Percentiles rank a stretch among this genome's conserved stretches.
phyloP scores from a whole-genome alignment of 179 eudicot species.

The Amaranthus tricolor region DNA sequence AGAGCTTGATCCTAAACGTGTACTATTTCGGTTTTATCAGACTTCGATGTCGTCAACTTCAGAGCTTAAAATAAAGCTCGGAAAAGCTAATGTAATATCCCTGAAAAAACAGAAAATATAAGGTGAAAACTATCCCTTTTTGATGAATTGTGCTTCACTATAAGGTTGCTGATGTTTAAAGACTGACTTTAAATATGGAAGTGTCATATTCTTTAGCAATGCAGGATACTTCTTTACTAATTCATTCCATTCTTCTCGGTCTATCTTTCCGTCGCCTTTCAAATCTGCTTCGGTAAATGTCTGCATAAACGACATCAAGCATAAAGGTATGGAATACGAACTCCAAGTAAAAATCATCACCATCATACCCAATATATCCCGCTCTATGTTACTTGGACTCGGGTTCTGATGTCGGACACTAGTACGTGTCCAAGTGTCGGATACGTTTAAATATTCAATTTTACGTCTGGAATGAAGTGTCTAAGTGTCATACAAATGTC shows the following conservation, averaged over 20 bases:
- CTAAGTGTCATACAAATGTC: too few relatives aligned
- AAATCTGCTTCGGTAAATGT: conserved; percentile 78
- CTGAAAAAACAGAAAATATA: conserved; percentile 31
- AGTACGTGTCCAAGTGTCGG: too few relatives aligned
- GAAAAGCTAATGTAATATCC: conserved; percentile 85
- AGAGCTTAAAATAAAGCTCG: conserved; percentile 68
- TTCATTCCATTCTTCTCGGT: conserved; percentile 81
- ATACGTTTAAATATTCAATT: too few relatives aligned
- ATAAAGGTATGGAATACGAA: background rate
- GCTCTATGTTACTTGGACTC: too few relatives aligned
- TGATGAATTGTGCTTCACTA: background rate
- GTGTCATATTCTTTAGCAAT: conserved; percentile 90
- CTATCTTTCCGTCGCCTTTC: conserved; percentile 78
- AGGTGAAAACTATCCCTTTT: background rate
- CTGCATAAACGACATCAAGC: conserved; percentile 30
- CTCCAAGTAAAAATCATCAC: background rate
- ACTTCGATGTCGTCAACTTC: conserved; percentile 63
- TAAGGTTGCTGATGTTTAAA: background rate
- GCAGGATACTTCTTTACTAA: conserved; percentile 76
- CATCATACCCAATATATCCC: background rate
- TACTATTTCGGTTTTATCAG: conserved; percentile 3
- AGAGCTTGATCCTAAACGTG: background rate
- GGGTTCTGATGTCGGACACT: too few relatives aligned
- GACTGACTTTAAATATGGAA: conserved; percentile 84
- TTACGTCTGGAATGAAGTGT: too few relatives aligned